Conservation (phyloP, 129 eudicot genomes). For the Helianthus tuberosus region DNA sequence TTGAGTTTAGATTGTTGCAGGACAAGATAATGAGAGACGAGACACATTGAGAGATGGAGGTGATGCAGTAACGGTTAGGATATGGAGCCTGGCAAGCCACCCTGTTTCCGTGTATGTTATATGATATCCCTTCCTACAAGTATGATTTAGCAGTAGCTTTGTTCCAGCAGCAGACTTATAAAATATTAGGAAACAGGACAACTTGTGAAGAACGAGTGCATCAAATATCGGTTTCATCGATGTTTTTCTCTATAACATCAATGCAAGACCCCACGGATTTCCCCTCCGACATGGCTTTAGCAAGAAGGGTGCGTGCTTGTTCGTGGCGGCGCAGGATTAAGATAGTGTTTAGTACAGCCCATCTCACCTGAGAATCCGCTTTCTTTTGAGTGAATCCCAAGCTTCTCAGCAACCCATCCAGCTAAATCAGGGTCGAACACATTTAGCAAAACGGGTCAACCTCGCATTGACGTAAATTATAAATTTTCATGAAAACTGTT, state of each 20-base stretch:
- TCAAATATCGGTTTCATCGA: slow-evolving; percentile 45
- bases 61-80: neutral
- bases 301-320: slow-evolving; percentile 57
- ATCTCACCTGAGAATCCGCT: slow-evolving; percentile 81
- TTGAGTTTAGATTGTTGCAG: neutral
- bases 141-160: neutral
- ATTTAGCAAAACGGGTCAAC: too few relatives aligned
- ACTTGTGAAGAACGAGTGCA: neutral
- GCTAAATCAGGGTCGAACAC: slow-evolving; percentile 26
- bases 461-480: too few relatives aligned
- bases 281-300: slow-evolving; percentile 74
- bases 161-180: neutral
- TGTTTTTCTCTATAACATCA: slow-evolving; percentile 61
- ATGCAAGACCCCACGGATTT: slow-evolving; percentile 75
- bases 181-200: too few relatives aligned
- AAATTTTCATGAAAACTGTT: neutral
- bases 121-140: neutral
- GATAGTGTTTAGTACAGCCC: slow-evolving; percentile 84
- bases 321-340: slow-evolving; percentile 73
- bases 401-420: slow-evolving; percentile 67
- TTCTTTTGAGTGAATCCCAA: slow-evolving; percentile 88
- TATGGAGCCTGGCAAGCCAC: neutral
- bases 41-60: neutral
- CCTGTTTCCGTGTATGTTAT: neutral
- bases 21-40: neutral